phyloP scores from a whole-genome alignment of 768 basidiomycete genomes.

The Hygrophorus pudorinus region DNA sequence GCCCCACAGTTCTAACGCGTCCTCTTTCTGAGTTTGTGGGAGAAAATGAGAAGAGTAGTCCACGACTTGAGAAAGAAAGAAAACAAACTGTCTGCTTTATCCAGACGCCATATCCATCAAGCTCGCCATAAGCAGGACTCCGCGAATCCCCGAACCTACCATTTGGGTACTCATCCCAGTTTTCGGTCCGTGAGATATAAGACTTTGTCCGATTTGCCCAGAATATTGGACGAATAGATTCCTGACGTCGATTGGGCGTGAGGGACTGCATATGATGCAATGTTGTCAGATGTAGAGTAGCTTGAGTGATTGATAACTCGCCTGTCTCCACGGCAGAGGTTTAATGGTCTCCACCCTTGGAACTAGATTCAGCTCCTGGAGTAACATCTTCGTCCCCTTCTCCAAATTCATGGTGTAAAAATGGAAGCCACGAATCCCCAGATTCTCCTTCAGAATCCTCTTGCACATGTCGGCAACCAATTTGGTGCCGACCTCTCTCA shows the following conservation, averaged over 20 bases:
- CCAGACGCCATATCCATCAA: slow-evolving; percentile 93
- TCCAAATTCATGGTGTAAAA: slow-evolving; percentile 98
- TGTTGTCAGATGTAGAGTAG: not conserved
- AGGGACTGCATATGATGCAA: slow-evolving; percentile 50
- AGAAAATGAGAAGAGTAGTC: slow-evolving; percentile 6
- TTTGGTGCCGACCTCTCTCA: slow-evolving; percentile 86
- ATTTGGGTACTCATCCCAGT: slow-evolving; percentile 99
- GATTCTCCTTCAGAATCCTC: slow-evolving; percentile 64
- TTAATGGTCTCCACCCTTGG: slow-evolving; percentile 86
- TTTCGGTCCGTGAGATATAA: slow-evolving; percentile 91
- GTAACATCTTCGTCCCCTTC: slow-evolving; percentile 89
- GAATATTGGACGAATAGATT: slow-evolving; percentile 95
- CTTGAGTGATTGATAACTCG: slow-evolving; percentile 18
- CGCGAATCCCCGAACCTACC: slow-evolving; percentile 97
- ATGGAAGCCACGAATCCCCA: slow-evolving; percentile 85
- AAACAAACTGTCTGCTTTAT: slow-evolving; percentile 74
- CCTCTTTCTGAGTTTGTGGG: slow-evolving; percentile 52
- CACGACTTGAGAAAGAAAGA: not conserved
- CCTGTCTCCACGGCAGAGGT: slow-evolving; percentile 96
- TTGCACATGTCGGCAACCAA: slow-evolving; percentile 93
- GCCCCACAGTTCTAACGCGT: slow-evolving; percentile 85
- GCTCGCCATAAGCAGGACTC: slow-evolving; percentile 95
- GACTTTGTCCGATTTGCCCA: slow-evolving; percentile 97
- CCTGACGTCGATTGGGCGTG: slow-evolving; percentile 83
- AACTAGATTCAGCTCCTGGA: slow-evolving; percentile 85